A percentile compares a stretch with the other conserved stretches of the same genome.
phyloP scores from a whole-genome alignment of 495 filamentous ascomycete genomes.

The Ramalina intermedia region DNA sequence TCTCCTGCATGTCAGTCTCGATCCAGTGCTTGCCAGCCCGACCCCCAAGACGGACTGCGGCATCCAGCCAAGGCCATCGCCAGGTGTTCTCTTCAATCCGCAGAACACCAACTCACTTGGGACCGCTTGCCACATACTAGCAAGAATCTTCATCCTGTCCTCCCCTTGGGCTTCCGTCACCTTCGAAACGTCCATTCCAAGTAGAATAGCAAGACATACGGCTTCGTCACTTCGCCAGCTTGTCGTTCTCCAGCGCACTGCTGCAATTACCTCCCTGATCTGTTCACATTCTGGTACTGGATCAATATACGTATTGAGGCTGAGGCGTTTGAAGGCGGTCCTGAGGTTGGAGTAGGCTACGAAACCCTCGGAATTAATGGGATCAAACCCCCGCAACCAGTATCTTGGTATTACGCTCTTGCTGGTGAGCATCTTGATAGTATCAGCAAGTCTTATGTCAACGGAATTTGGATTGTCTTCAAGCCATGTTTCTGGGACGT shows the following conservation, averaged over 20 bases:
- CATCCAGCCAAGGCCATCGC: background rate
- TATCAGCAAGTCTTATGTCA: too few species aligned
- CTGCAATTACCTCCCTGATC: background rate
- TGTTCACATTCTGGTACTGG: background rate
- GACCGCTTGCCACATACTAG: background rate
- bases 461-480: too few species aligned
- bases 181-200: background rate
- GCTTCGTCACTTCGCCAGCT: conserved; percentile 2
- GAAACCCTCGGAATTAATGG: background rate
- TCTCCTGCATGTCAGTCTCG: background rate
- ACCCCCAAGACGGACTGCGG: background rate
- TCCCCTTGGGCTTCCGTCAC: background rate
- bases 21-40: background rate
- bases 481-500: background rate
- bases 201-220: background rate
- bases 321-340: background rate
- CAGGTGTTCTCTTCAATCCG: background rate
- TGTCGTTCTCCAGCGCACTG: background rate
- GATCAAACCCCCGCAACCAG: background rate
- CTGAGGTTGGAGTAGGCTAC: background rate
- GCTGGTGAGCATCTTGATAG: too few species aligned
- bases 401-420: background rate
- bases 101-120: background rate
- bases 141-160: background rate
- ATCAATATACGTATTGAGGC: background rate